Evolutionary conservation across 129 eudicot species (phyloP).

Genomic region (Helichrysum umbraculigerum): DNA sequence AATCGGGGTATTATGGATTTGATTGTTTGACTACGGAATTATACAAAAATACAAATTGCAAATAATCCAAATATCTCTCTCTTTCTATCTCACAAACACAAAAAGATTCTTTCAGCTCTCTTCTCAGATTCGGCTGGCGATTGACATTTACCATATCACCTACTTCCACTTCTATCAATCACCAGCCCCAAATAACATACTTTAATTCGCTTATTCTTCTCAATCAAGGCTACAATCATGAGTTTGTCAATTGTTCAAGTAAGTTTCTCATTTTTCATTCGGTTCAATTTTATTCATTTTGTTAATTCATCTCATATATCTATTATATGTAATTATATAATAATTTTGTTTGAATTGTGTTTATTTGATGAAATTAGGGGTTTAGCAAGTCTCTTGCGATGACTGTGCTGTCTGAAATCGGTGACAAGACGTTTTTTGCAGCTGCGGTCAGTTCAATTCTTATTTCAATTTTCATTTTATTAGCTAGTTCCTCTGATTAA

Average conservation of each 20-base stretch:
- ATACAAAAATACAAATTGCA: not conserved
- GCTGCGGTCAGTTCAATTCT: slow-evolving; percentile 67
- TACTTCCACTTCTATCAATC: not conserved
- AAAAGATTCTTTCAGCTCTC: not conserved
- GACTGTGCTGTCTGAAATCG: slow-evolving; percentile 90
- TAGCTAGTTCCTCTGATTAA: too few species aligned
- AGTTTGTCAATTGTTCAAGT: slow-evolving; percentile 59
- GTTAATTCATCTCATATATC: not conserved
- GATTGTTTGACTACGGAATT: not conserved
- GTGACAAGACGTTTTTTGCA: slow-evolving; percentile 90
- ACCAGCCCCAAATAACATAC: not conserved
- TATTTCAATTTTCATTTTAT: not conserved
- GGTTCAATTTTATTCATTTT: not conserved
- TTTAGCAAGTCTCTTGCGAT: slow-evolving; percentile 85
- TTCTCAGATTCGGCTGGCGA: not conserved
- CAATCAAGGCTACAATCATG: slow-evolving; percentile 24
- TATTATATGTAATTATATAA: too few species aligned
- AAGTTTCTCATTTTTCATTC: not conserved
- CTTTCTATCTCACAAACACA: not conserved
- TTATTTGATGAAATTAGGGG: slow-evolving; percentile 48
- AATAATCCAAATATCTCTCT: not conserved
- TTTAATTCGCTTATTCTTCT: not conserved
- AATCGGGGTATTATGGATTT: too few species aligned
- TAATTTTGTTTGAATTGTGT: not conserved
- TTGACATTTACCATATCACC: not conserved